Conservation (phyloP, 1,139 yeast genomes). For the Pneumocystis murina region DNA sequence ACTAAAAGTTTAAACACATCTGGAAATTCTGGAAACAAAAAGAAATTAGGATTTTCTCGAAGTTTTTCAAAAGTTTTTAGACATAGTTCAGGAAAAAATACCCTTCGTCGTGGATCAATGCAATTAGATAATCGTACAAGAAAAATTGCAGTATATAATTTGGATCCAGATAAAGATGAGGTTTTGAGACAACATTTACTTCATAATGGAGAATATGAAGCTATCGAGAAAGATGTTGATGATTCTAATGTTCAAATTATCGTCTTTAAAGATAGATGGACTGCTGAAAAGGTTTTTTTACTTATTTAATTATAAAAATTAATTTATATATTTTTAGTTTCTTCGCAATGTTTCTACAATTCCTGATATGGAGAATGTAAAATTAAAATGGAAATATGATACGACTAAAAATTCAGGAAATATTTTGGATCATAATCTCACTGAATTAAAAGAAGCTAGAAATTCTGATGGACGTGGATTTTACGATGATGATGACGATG, state of each 20-base stretch:
- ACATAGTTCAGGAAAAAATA: not conserved
- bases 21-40: not conserved
- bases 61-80: not conserved
- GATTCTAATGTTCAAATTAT: conserved; percentile 20
- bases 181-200: conserved; percentile 15
- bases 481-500: not conserved
- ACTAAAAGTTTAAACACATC: not conserved
- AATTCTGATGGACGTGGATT: not conserved
- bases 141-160: conserved; percentile 23
- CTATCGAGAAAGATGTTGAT: conserved; percentile 12
- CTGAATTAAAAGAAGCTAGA: not conserved
- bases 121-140: conserved; percentile 29
- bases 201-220: conserved; percentile 16
- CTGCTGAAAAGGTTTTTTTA: conserved; percentile 28
- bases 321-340: not conserved
- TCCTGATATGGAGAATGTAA: not conserved
- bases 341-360: not conserved
- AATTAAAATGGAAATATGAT: not conserved
- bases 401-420: not conserved
- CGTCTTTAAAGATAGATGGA: conserved; percentile 27
- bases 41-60: not conserved
- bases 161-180: conserved; percentile 23
- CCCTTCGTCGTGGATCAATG: conserved; percentile 7
- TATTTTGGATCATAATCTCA: not conserved
- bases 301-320: not conserved